Conservation (phyloP, 1,284 basidiomycete species). For the Vanrija humicola region DNA sequence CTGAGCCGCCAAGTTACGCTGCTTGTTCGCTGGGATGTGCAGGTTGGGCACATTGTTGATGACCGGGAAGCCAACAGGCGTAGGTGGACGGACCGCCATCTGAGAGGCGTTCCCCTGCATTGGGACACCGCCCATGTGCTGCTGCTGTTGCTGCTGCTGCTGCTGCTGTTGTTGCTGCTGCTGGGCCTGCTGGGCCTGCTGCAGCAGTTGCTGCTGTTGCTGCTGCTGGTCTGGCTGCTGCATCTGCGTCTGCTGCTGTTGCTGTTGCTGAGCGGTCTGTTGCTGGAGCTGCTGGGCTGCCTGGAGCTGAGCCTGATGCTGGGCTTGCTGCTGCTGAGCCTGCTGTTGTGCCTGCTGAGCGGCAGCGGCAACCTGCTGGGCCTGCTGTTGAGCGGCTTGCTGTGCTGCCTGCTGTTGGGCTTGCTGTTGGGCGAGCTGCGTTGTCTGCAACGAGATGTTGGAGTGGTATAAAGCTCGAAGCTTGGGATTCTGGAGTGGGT, state of each 20-base stretch:
- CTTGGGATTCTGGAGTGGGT: constrained; percentile 24
- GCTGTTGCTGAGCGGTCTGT: not conserved
- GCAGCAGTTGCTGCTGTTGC: not conserved
- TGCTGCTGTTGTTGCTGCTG: not conserved
- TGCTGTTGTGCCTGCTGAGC: constrained; percentile 3
- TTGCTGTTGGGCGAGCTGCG: constrained; percentile 11
- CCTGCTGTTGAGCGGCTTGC: constrained; percentile 3
- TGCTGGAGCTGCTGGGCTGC: constrained; percentile 2
- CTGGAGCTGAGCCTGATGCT: constrained; percentile 1
- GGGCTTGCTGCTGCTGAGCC: constrained; percentile 1
- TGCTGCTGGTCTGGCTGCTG: constrained; percentile 1
- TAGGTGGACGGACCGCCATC: constrained; percentile 13
- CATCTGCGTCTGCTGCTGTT: not conserved
- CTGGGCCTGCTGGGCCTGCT: not conserved
- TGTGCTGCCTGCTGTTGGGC: not conserved
- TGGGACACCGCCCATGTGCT: not conserved
- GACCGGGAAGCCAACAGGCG: constrained; percentile 10
- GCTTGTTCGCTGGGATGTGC: constrained; percentile 36
- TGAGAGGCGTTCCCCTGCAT: constrained; percentile 11
- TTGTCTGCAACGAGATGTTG: constrained; percentile 16
- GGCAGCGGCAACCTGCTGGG: not conserved
- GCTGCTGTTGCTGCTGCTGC: constrained; percentile 2
- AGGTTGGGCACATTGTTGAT: constrained; percentile 26
- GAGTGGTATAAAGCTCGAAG: constrained; percentile 28
- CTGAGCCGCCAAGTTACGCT: constrained; percentile 18